A percentile compares a stretch with the other conserved stretches of the same genome.
These are phyloP conservation scores for Wickerhamiella brachini DNA, from an alignment of 805 yeast genomes.

Conservation along the genomic window DNA sequence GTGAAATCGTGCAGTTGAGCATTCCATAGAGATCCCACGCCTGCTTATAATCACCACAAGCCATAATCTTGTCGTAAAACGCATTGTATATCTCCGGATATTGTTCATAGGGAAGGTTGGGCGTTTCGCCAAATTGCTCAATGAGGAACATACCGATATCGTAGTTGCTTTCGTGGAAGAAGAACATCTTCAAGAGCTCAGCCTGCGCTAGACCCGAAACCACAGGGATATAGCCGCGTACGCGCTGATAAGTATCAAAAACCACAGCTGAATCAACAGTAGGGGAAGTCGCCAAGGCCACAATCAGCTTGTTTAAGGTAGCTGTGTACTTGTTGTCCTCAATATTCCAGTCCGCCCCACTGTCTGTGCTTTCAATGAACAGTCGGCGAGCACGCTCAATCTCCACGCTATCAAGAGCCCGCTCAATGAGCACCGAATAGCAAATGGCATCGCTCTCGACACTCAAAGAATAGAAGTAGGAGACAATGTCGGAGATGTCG, in stretches of 20 bases:
- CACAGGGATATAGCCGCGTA: slow-evolving; percentile 28
- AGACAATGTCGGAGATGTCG: slow-evolving; percentile 16
- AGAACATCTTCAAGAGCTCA: slow-evolving; percentile 27
- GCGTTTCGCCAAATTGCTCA: slow-evolving; percentile 30
- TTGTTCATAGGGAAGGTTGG: slow-evolving; percentile 16
- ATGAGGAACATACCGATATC: slow-evolving; percentile 32
- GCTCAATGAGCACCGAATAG: slow-evolving; percentile 25
- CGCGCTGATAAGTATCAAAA: slow-evolving; percentile 29
- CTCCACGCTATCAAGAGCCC: slow-evolving; percentile 22
- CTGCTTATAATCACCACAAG: slow-evolving; percentile 27
- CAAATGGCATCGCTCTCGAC: slow-evolving; percentile 27
- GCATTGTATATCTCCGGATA: slow-evolving; percentile 30
- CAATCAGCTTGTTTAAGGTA: slow-evolving; percentile 22
- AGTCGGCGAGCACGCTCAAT: slow-evolving; percentile 22
- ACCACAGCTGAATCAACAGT: slow-evolving; percentile 19
- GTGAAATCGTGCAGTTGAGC: slow-evolving; percentile 37
- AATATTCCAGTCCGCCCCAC: slow-evolving; percentile 34
- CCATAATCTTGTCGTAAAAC: slow-evolving; percentile 33
- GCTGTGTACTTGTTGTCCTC: slow-evolving; percentile 17
- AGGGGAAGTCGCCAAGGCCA: slow-evolving; percentile 19
- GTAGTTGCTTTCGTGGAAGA: slow-evolving; percentile 26
- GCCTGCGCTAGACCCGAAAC: slow-evolving; percentile 29
- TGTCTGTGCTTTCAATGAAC: slow-evolving; percentile 26
- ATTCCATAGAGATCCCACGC: slow-evolving; percentile 50
- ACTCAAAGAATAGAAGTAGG: slow-evolving; percentile 22